A percentile compares a stretch with the other conserved stretches of the same genome.
These are phyloP conservation scores for Mesotaenium endlicherianum DNA, from an alignment of 139 green algal species.

Conservation along the genomic window DNA sequence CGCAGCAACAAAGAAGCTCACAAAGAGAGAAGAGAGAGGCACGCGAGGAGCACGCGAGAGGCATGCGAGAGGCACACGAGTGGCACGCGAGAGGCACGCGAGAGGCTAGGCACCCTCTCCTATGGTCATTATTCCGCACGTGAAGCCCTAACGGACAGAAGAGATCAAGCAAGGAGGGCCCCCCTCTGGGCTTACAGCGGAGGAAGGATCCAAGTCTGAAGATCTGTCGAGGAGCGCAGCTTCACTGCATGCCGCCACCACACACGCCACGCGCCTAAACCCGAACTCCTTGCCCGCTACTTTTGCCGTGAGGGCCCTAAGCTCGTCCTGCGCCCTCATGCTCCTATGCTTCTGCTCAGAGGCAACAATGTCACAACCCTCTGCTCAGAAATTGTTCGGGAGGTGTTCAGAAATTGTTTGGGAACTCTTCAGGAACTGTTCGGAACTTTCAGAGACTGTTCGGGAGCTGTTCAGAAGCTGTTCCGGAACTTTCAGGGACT, in stretches of 20 bases:
- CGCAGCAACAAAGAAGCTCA: no score
- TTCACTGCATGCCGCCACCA: background rate
- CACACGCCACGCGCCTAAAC: conserved; percentile 19
- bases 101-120: no score
- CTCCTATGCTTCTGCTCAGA: conserved; percentile 9
- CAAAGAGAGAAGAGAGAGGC: no score
- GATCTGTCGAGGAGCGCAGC: background rate
- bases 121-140: no score
- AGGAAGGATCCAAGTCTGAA: background rate
- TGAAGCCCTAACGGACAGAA: no score
- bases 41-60: no score
- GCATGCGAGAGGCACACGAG: no score
- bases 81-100: no score
- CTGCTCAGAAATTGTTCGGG: no score
- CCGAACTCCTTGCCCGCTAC: conserved; percentile 9
- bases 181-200: conserved; percentile 1
- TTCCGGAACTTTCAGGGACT: background rate
- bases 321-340: conserved; percentile 25
- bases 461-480: background rate
- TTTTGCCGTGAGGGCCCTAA: background rate
- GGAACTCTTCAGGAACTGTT: background rate
- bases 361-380: background rate
- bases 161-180: no score
- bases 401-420: no score
- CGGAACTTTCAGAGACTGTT: background rate